Evolutionary conservation across 208 protist genomes (phyloP).

Genomic region (Herpetomonas tarakana): DNA sequence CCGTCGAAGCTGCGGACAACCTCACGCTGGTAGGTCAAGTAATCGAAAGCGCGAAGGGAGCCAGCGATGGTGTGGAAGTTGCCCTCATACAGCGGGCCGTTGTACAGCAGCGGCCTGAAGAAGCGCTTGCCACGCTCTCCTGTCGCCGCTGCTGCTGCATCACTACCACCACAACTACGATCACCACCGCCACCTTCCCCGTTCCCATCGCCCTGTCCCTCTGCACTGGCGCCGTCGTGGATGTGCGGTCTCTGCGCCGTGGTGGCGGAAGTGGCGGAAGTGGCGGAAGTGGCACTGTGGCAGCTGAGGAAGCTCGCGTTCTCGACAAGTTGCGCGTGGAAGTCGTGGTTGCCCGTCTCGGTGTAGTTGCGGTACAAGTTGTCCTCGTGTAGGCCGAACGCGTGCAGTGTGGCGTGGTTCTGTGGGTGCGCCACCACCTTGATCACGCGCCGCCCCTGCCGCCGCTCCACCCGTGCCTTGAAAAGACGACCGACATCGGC

Average conservation of each 20-base stretch:
- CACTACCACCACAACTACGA: neutral
- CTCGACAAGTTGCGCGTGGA: neutral
- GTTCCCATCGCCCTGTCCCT: conserved; percentile 14
- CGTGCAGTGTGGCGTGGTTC: neutral
- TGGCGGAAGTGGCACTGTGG: neutral
- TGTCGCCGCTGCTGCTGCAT: neutral
- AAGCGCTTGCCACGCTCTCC: neutral
- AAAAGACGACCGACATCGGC: neutral
- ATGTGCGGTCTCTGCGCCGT: neutral
- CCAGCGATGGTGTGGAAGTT: conserved; percentile 62
- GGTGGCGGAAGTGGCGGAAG: neutral
- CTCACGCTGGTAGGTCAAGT: conserved; percentile 29
- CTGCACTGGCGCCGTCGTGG: conserved; percentile 7
- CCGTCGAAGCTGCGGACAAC: conserved; percentile 40
- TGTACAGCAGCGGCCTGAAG: conserved; percentile 20
- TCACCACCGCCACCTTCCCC: neutral
- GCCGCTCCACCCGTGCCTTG: neutral
- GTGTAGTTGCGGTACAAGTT: neutral
- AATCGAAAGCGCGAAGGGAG: conserved; percentile 23
- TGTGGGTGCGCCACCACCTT: neutral
- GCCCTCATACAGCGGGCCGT: conserved; percentile 47
- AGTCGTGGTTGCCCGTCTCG: neutral
- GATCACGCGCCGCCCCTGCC: conserved; percentile 4
- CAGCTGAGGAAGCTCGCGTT: neutral
- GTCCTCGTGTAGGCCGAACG: conserved; percentile 11